Evolutionary conservation across 23 red algal species (phyloP), one percentile per base, ranked within the genome.

Genomic region (Gracilariopsis chorda): DNA sequence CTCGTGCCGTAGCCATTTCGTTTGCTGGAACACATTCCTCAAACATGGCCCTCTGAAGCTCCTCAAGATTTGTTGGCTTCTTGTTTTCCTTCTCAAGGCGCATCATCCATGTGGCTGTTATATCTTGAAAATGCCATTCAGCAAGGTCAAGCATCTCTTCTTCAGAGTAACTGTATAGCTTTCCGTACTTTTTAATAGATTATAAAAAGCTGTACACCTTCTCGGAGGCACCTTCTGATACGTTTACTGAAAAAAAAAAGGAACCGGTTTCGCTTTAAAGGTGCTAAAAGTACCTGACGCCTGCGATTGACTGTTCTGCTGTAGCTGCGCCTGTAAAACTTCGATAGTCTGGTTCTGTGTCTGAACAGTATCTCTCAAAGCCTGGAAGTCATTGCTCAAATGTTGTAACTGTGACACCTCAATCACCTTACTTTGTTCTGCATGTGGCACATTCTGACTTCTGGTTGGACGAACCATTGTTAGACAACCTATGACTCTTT

Each of bases 51-150:
- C 44, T 41, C 35, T 74, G 67, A 12, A 74, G 35, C 6, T 37
- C 67, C 37, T 32, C 24, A 9, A 74, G 67, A 74, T 30, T 74
- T 39, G 14, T 37, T 37, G 67, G 67, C 35, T 74, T 74, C 36
- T 35, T 68, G 32, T 27, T 39, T 12, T 74, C 67, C 24, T 20
- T 37, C 24, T 74, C 67, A 30, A 74, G 67, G 7, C 67, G 67
- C 67, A 74, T 74, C 20, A 74, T 74, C 67, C 67, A 74, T 7
- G 67, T 74, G 35, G 67, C 24, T 20, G 67, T 39, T 37, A 30
- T 32, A 39, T 74, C 27, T 20, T 74, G 67, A 13, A 74, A 19
- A 41, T 74, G 35, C 11, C 16, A 37, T 41, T 36, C 67, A 37
- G 28, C 35, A 7, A 74, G 27, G 21, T 74, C 28, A 32, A 74